Percentiles rank a stretch among this genome's conserved stretches.
Conservation (phyloP, 768 basidiomycete genomes). For the Tephrocybe sp. region DNA sequence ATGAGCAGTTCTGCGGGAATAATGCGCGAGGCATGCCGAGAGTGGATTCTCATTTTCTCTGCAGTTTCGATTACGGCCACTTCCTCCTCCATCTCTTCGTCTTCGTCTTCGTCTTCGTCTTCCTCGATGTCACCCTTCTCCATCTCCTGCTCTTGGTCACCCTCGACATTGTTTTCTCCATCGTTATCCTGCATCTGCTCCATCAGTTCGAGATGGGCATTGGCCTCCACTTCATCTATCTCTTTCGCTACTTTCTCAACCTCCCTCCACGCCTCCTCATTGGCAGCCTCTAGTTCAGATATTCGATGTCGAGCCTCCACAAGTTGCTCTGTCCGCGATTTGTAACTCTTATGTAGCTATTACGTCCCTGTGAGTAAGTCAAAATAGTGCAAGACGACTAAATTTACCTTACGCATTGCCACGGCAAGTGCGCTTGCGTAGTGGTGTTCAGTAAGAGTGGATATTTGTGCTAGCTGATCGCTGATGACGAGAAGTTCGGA, state of each 20-base stretch:
- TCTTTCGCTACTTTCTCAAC: slow-evolving; percentile 72
- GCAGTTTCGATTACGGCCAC: slow-evolving; percentile 44
- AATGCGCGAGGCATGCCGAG: slow-evolving; percentile 17
- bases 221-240: slow-evolving; percentile 59
- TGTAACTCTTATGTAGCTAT: slow-evolving; percentile 69
- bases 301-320: slow-evolving; percentile 43
- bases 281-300: slow-evolving; percentile 58
- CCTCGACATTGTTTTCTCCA: slow-evolving; percentile 9
- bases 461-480: slow-evolving; percentile 66
- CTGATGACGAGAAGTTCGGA: slow-evolving; percentile 54
- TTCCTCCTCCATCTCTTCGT: slow-evolving; percentile 17
- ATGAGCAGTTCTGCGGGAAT: slow-evolving; percentile 11
- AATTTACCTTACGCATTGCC: slow-evolving; percentile 63
- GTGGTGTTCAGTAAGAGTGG: slow-evolving; percentile 59
- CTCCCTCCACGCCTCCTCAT: slow-evolving; percentile 79
- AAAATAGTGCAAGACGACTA: background rate
- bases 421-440: slow-evolving; percentile 75
- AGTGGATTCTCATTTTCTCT: slow-evolving; percentile 37
- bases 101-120: slow-evolving; percentile 26
- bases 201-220: slow-evolving; percentile 7
- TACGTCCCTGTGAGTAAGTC: background rate
- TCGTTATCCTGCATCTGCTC: slow-evolving; percentile 33
- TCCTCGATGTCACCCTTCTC: slow-evolving; percentile 26
- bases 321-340: slow-evolving; percentile 60
- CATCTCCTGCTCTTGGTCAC: slow-evolving; percentile 28